phyloP scores from a whole-genome alignment of 1,284 basidiomycete species.

The Coniferiporia sulphurascens region DNA sequence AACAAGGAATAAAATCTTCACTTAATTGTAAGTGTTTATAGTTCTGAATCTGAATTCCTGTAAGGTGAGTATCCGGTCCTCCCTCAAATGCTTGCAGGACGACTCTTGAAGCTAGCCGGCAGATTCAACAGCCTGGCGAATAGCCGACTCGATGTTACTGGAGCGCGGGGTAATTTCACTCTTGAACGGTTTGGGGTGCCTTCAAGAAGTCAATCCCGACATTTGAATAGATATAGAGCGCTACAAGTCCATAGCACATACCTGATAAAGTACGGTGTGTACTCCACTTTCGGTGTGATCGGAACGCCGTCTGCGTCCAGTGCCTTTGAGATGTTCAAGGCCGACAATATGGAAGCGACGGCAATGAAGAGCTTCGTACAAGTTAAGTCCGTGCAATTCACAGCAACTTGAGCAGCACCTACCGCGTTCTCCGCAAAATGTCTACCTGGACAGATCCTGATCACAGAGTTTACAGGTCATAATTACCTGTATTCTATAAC shows the following conservation, averaged over 20 bases:
- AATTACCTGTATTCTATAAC: slow-evolving; percentile 2
- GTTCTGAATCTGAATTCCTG: too few relatives aligned
- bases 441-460: slow-evolving; percentile 21
- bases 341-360: slow-evolving; percentile 19
- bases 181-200: slow-evolving; percentile 15
- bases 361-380: slow-evolving; percentile 14
- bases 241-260: too few relatives aligned
- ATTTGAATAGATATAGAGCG: too few relatives aligned
- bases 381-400: background rate
- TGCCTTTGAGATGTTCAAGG: slow-evolving; percentile 17
- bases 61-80: too few relatives aligned
- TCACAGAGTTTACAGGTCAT: slow-evolving; percentile 1
- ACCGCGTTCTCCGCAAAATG: slow-evolving; percentile 16
- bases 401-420: background rate
- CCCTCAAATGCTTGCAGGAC: too few relatives aligned
- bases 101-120: too few relatives aligned
- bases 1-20: too few relatives aligned
- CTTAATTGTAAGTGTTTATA: too few relatives aligned
- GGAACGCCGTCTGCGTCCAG: slow-evolving; percentile 15
- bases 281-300: background rate
- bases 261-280: slow-evolving; percentile 3
- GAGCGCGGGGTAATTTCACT: slow-evolving; percentile 9
- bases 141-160: background rate
- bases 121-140: slow-evolving; percentile 9
- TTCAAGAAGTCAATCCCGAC: too few relatives aligned